phyloP scores from a whole-genome alignment of 2,329 filamentous ascomycete species.

The Xylariaceae sp. region DNA sequence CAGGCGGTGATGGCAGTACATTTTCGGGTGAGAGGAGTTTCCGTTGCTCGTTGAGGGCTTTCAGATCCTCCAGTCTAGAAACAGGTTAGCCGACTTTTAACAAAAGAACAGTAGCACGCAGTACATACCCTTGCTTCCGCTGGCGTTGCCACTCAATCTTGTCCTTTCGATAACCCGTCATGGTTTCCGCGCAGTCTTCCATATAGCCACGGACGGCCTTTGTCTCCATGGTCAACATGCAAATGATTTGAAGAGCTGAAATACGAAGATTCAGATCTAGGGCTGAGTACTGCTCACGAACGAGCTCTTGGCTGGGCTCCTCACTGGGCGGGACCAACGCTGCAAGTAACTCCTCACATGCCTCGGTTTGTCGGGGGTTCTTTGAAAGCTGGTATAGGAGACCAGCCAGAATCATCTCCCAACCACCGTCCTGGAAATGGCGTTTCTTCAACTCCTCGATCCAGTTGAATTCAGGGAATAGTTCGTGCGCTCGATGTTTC shows the following conservation, averaged over 20 bases:
- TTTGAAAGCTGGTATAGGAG: constrained; percentile 80
- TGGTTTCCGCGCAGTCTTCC: constrained; percentile 85
- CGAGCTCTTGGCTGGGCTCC: constrained; percentile 70
- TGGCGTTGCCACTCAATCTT: constrained; percentile 89
- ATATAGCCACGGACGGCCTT: constrained; percentile 82
- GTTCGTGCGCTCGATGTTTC: constrained; percentile 67
- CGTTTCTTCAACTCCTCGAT: constrained; percentile 76
- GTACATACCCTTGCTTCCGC: constrained; percentile 58
- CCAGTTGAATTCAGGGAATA: constrained; percentile 74
- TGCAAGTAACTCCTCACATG: constrained; percentile 72
- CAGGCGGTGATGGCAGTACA: constrained; percentile 56
- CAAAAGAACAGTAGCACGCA: not conserved
- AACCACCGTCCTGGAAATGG: constrained; percentile 82
- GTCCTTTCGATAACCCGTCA: constrained; percentile 91
- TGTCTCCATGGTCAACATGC: constrained; percentile 79
- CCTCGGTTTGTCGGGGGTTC: constrained; percentile 61
- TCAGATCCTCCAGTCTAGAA: constrained; percentile 63
- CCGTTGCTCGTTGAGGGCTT: constrained; percentile 63
- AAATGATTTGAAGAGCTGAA: constrained; percentile 75
- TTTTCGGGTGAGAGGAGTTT: constrained; percentile 71
- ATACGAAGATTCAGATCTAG: constrained; percentile 82
- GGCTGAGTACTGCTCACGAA: constrained; percentile 63
- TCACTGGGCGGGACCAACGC: constrained; percentile 74
- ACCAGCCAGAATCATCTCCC: constrained; percentile 85
- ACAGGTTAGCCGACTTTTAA: constrained; percentile 9